Evolutionary conservation across 805 yeast genomes (phyloP).

Genomic region (Isabelozyma heimii): DNA sequence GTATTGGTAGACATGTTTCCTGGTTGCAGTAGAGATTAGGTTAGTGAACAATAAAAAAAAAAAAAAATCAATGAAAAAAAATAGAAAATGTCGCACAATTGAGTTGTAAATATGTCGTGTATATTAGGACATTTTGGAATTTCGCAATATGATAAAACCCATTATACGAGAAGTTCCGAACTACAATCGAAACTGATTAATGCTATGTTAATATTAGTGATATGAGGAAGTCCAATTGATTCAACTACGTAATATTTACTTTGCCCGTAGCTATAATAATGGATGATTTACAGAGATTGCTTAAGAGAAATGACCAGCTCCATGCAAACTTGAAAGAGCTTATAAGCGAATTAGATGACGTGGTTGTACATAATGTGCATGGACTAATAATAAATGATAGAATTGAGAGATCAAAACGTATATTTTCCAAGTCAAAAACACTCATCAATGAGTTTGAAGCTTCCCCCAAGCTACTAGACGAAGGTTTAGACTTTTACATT

Average conservation of each 20-base stretch:
- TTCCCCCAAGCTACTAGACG: conserved; percentile 51
- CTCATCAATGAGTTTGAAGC: conserved; percentile 51
- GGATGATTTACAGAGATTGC: conserved; percentile 9
- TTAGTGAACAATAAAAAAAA: not conserved
- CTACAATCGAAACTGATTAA: too few relatives aligned
- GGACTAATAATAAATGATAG: conserved; percentile 2
- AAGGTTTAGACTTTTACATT: conserved; percentile 31
- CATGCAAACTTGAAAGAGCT: conserved; percentile 3
- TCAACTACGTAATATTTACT: too few relatives aligned
- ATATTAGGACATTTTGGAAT: not conserved
- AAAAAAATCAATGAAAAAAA: not conserved
- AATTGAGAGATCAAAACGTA: conserved; percentile 5
- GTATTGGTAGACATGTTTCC: not conserved
- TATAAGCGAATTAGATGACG: not conserved
- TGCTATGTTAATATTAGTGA: too few relatives aligned
- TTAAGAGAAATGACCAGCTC: conserved; percentile 13
- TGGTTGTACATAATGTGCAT: not conserved
- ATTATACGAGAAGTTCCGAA: too few relatives aligned
- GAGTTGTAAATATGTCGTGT: not conserved
- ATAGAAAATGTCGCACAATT: too few relatives aligned
- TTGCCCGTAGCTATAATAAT: conserved; percentile 1
- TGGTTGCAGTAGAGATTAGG: not conserved
- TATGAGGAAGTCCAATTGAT: too few relatives aligned
- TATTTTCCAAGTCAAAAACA: conserved; percentile 11
- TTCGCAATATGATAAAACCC: not conserved